phyloP scores from a whole-genome alignment of 1,284 basidiomycete genomes.

The Pseudozyma tsukubaensis region DNA sequence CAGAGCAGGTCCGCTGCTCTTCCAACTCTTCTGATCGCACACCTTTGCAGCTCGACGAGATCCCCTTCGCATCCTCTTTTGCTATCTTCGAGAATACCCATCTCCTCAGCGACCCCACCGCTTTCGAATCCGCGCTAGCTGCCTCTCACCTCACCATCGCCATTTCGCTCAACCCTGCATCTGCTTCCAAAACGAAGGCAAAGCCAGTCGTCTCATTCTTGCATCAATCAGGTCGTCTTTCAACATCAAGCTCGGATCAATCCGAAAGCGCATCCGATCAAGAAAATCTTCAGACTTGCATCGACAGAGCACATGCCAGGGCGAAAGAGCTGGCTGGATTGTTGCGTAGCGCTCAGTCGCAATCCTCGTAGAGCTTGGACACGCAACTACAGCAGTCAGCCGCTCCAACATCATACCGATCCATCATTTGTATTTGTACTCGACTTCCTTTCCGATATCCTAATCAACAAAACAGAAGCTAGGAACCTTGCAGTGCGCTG shows the following conservation, averaged over 20 bases:
- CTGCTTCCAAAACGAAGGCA: conserved; percentile 5
- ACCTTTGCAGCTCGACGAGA: conserved; percentile 72
- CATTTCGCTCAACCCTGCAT: conserved; percentile 19
- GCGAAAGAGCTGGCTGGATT: conserved; percentile 16
- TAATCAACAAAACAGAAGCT: conserved; percentile 3
- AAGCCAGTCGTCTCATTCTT: conserved; percentile 30
- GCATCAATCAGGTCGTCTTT: conserved; percentile 35
- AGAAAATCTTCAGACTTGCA: conserved; percentile 38
- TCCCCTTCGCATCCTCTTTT: conserved; percentile 79
- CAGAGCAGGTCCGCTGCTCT: conserved; percentile 76
- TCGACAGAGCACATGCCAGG: conserved; percentile 25
- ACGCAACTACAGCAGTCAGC: no score
- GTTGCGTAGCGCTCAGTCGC: conserved; percentile 23
- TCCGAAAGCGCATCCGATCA: conserved; percentile 18
- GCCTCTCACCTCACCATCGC: conserved; percentile 48
- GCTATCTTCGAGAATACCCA: conserved; percentile 81
- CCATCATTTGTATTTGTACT: conserved; percentile 40
- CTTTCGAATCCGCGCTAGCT: conserved; percentile 88
- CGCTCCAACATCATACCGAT: background rate
- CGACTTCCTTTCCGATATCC: conserved; percentile 11
- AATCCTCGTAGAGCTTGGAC: background rate
- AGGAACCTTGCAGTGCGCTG: background rate
- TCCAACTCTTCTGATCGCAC: conserved; percentile 70
- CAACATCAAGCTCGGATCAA: conserved; percentile 10
- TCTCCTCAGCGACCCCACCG: conserved; percentile 83